phyloP scores from a whole-genome alignment of 345 rosid genomes.

The Syzygium jambos region DNA sequence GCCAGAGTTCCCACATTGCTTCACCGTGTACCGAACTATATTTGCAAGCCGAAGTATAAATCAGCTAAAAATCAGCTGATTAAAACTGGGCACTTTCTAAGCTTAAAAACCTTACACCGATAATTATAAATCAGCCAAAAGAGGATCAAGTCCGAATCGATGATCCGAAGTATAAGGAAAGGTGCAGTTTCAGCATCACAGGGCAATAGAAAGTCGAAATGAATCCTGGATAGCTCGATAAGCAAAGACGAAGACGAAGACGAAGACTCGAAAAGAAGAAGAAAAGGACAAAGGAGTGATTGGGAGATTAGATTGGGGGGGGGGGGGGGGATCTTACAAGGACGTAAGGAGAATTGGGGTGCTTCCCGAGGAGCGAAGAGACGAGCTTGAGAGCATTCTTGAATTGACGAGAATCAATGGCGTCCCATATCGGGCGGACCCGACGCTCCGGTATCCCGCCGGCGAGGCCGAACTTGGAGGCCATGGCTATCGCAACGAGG shows the following conservation, averaged over 20 bases:
- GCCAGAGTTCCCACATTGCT: neutral
- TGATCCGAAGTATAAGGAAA: neutral
- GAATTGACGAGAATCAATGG: conserved; percentile 94
- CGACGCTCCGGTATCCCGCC: conserved; percentile 99
- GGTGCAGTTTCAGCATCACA: neutral
- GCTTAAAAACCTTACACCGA: neutral
- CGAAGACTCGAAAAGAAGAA: neutral
- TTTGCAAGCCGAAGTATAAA: neutral
- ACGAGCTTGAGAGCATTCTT: conserved; percentile 86
- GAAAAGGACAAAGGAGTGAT: neutral
- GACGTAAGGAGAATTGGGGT: conserved; percentile 84
- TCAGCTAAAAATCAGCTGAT: neutral
- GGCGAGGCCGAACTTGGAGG: conserved; percentile 85
- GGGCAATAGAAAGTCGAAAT: neutral
- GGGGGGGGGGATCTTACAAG: conserved; percentile 34
- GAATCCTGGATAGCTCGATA: neutral
- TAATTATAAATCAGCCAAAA: neutral
- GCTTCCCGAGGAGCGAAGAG: conserved; percentile 65
- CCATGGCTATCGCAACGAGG: conserved; percentile 28
- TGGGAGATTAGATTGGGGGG: neutral
- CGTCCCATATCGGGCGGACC: conserved; percentile 94
- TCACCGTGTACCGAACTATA: neutral
- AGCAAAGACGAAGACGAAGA: neutral
- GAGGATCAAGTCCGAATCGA: neutral
- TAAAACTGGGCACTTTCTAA: neutral